Evolutionary conservation across 2,329 filamentous ascomycete species (phyloP).

Genomic region (Aspergillus caelatus): DNA sequence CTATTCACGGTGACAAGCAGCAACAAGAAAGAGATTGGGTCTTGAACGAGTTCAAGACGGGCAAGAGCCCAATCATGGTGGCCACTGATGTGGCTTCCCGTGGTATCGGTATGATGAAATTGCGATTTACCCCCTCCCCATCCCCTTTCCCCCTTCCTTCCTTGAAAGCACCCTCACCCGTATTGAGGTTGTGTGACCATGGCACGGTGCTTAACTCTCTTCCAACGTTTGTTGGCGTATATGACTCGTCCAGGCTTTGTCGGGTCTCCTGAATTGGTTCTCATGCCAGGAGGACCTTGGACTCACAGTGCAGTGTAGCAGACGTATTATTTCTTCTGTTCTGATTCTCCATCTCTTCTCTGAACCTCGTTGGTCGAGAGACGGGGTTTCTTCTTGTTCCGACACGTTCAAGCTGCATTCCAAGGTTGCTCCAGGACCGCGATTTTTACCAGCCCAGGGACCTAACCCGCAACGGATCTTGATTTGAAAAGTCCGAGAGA

Average conservation of each 20-base stretch:
- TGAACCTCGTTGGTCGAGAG: conserved; percentile 67
- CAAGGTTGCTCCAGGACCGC: conserved; percentile 69
- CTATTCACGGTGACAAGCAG: conserved; percentile 98
- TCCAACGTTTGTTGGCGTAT: conserved; percentile 79
- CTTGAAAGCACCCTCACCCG: conserved; percentile 45
- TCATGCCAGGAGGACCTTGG: conserved; percentile 83
- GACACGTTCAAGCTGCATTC: conserved; percentile 74
- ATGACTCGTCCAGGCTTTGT: conserved; percentile 88
- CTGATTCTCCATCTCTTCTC: conserved; percentile 74
- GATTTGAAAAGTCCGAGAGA: conserved; percentile 55
- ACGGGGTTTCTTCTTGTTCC: conserved; percentile 64
- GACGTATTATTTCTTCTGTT: conserved; percentile 60
- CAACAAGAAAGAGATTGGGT: conserved; percentile 99
- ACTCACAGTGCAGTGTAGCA: conserved; percentile 71
- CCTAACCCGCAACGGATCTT: conserved; percentile 47
- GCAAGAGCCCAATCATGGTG: conserved; percentile 99
- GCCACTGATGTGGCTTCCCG: conserved; percentile 99
- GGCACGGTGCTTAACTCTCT: conserved; percentile 83
- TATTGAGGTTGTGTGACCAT: conserved; percentile 63
- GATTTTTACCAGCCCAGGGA: conserved; percentile 61
- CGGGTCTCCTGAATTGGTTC: conserved; percentile 75
- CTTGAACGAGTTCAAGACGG: conserved; percentile 98
- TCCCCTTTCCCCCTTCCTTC: conserved; percentile 30
- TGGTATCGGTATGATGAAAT: conserved; percentile 98
- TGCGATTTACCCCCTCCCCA: conserved; percentile 50